Evolutionary conservation across 257 asterid genomes (phyloP).

Genomic region (Solanum paucissectum): DNA sequence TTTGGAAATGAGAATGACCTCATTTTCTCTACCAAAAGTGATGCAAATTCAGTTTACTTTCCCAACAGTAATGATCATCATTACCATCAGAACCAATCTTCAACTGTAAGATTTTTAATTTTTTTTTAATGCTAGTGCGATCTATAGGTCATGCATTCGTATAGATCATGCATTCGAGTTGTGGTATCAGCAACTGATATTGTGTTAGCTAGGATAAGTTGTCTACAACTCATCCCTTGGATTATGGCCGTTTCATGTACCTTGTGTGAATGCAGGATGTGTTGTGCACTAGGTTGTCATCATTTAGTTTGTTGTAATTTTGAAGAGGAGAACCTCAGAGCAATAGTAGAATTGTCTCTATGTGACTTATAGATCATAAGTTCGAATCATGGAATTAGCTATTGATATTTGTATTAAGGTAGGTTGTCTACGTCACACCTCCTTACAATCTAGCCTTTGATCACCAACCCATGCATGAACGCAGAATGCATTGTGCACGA

Average conservation of each 20-base stretch:
- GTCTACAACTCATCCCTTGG: not conserved
- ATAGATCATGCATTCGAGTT: fast-evolving
- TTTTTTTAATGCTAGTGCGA: not conserved
- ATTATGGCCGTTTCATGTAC: not conserved
- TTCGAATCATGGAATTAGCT: fast-evolving
- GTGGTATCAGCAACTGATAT: fast-evolving
- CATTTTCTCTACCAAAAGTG: slow-evolving; percentile 29
- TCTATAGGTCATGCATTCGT: not conserved
- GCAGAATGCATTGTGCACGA: not conserved
- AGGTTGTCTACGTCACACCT: not conserved
- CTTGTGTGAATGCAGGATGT: not conserved
- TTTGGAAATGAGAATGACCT: slow-evolving; percentile 78
- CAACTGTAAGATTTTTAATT: slow-evolving; percentile 34
- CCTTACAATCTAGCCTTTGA: not conserved
- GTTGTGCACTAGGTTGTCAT: not conserved
- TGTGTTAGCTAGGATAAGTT: not conserved
- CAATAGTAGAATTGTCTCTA: not conserved
- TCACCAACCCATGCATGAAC: not conserved
- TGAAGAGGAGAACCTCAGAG: not conserved
- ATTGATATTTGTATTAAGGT: not conserved
- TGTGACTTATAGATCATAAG: not conserved
- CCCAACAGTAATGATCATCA: slow-evolving; percentile 19
- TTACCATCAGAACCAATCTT: slow-evolving; percentile 31
- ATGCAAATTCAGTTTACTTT: slow-evolving; percentile 16
- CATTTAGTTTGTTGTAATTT: not conserved